Conservation (phyloP, 2,329 filamentous ascomycete genomes). For the Fusarium sp. region DNA sequence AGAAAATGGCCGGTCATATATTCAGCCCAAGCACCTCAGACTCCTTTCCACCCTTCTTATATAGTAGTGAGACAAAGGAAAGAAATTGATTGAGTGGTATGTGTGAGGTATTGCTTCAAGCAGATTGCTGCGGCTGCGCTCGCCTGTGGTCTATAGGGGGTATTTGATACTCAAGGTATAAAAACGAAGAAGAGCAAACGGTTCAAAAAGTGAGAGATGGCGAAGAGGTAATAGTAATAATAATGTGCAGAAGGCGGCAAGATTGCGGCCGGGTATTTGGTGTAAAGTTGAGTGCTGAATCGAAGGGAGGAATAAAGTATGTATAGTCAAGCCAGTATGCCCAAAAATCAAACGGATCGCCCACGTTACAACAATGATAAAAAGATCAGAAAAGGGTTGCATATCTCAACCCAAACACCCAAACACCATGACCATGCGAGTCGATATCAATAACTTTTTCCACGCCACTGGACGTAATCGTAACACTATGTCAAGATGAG, state of each 20-base stretch:
- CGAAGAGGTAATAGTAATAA: slow-evolving; percentile 36
- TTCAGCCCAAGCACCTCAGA: slow-evolving; percentile 43
- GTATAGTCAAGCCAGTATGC: slow-evolving; percentile 45
- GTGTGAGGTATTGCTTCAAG: slow-evolving; percentile 47
- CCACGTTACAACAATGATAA: slow-evolving; percentile 36
- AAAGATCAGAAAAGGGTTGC: slow-evolving; percentile 31
- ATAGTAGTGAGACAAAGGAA: slow-evolving; percentile 49
- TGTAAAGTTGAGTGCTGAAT: slow-evolving; percentile 41
- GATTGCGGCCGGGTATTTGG: slow-evolving; percentile 47
- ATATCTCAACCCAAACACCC: slow-evolving; percentile 44
- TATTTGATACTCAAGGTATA: slow-evolving; percentile 52
- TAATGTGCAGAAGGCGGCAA: slow-evolving; percentile 41
- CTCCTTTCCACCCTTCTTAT: slow-evolving; percentile 45
- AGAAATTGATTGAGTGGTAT: slow-evolving; percentile 46
- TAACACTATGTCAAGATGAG: slow-evolving; percentile 24
- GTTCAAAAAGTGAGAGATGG: slow-evolving; percentile 33
- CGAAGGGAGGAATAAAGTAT: slow-evolving; percentile 46
- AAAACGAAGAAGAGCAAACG: slow-evolving; percentile 43
- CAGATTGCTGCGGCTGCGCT: slow-evolving; percentile 45
- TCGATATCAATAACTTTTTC: slow-evolving; percentile 44
- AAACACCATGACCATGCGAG: slow-evolving; percentile 48
- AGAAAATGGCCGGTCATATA: slow-evolving; percentile 39
- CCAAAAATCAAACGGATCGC: slow-evolving; percentile 41
- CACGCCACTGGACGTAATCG: slow-evolving; percentile 43
- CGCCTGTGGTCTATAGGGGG: slow-evolving; percentile 54